Evolutionary conservation across 495 filamentous ascomycete species (phyloP).

Genomic region (Penicillium manginii): DNA sequence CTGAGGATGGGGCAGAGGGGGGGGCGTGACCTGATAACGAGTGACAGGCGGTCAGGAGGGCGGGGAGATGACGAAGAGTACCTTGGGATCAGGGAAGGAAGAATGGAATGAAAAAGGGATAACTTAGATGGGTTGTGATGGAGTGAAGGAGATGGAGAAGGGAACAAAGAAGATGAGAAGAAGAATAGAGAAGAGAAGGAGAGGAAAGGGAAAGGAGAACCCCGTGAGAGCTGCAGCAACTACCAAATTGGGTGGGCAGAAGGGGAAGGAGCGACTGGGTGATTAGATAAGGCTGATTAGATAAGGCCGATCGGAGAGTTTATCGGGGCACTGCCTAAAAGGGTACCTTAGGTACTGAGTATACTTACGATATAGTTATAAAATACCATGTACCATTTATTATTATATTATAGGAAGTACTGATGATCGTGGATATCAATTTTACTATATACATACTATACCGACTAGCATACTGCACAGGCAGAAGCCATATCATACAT

Average conservation of each 20-base stretch:
- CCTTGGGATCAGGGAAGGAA: background rate
- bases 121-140: background rate
- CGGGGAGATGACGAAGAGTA: constrained; percentile 16
- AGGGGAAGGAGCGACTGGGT: background rate
- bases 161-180: background rate
- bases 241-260: background rate
- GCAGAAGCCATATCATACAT: background rate
- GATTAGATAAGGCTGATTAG: background rate
- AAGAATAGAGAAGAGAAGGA: background rate
- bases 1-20: constrained; percentile 10
- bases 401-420: too few relatives aligned
- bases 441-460: too few relatives aligned
- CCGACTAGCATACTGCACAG: too few relatives aligned
- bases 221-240: background rate
- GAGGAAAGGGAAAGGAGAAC: background rate
- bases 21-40: constrained; percentile 47
- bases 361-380: background rate
- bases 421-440: too few relatives aligned
- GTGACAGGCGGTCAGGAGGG: constrained; percentile 43
- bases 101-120: background rate
- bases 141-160: background rate
- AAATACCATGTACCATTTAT: background rate
- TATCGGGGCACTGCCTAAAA: background rate
- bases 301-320: constrained; percentile 2
- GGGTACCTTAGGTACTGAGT: background rate